Base-by-base conservation (phyloP, 2,329 filamentous ascomycete genomes). In the Pseudonectria foliicola region DNA sequence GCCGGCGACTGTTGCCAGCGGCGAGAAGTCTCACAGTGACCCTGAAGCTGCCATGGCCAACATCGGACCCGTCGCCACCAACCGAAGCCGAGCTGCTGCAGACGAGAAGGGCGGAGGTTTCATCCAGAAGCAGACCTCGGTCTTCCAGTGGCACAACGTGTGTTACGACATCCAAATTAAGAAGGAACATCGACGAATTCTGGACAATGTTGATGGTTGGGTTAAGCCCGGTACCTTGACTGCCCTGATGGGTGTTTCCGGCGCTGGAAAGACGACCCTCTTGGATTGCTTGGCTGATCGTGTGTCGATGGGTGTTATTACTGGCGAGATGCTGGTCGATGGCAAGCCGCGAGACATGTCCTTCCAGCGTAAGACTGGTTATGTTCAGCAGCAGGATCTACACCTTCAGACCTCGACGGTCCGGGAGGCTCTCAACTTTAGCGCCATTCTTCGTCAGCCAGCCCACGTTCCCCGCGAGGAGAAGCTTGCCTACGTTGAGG, bases 261-360 rank as follows among this genome's bases (percentile, higher is more conserved):
- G 89, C 47, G 89, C 89, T n/a, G 89, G 89, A 39, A 95, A 95
- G 62, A 95, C 89, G 0, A 95, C 89, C 1, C 73, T 95, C 18
- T 66, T 95, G 23, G 85, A 95, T 60, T 85, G 85, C 25, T 70
- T 95, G 45, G 89, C 89, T 29, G 85, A 84, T 39, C 82, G 89
- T 56, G 83, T 83, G 10, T 88, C 85, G 1, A 90, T 92, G 79
- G 89, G 89, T 62, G 82, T 94, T 13, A 85, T 95, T 31, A 79
- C 76, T 6, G 89, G 89, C 35, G 82, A 90, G 49, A 92, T 94
- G 81, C 60, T 77, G 10, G 73, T 80, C 10, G 71, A 78, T 39
- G 75, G 75, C 21, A 71, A 68, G 25, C 79, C 76, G 18, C 77
- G 85, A 30, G 86, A 93, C 46, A 71, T 72, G 28, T 87, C 83